Conservation (phyloP, 2,329 filamentous ascomycete species). For the Cryphonectria radicalis region DNA sequence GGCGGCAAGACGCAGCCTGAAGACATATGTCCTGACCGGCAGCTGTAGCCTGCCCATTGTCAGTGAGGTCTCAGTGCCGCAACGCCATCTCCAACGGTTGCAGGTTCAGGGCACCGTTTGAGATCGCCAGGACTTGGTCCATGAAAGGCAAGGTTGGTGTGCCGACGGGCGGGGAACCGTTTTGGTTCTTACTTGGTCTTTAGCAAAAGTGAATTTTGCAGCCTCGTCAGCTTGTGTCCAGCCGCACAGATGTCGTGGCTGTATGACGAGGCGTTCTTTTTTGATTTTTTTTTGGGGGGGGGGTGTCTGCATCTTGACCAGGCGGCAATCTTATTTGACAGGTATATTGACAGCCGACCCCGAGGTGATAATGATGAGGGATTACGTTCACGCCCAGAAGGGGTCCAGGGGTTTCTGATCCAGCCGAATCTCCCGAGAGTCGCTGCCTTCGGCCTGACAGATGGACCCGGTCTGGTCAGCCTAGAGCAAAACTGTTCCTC, state of each 20-base stretch:
- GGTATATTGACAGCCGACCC: background rate
- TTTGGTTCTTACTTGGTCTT: background rate
- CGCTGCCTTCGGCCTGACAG: background rate
- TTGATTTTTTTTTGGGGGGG: background rate
- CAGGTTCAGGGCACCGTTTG: background rate
- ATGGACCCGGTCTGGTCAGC: background rate
- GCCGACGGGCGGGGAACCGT: background rate
- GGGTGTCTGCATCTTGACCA: background rate
- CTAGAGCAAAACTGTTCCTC: background rate
- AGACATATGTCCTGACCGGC: background rate
- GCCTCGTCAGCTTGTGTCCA: conserved; percentile 2
- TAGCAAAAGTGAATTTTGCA: background rate
- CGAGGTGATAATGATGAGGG: background rate
- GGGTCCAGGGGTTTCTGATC: background rate
- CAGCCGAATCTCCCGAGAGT: background rate
- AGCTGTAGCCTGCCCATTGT: background rate
- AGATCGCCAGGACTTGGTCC: background rate
- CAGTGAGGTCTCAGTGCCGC: background rate
- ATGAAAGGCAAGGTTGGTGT: background rate
- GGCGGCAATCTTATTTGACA: background rate
- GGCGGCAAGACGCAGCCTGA: conserved; percentile 1
- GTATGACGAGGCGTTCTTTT: background rate
- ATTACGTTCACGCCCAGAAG: background rate
- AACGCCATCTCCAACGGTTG: background rate
- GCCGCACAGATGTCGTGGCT: background rate